phyloP scores from a whole-genome alignment of 116 monocot genomes.

The Iris pallida region DNA sequence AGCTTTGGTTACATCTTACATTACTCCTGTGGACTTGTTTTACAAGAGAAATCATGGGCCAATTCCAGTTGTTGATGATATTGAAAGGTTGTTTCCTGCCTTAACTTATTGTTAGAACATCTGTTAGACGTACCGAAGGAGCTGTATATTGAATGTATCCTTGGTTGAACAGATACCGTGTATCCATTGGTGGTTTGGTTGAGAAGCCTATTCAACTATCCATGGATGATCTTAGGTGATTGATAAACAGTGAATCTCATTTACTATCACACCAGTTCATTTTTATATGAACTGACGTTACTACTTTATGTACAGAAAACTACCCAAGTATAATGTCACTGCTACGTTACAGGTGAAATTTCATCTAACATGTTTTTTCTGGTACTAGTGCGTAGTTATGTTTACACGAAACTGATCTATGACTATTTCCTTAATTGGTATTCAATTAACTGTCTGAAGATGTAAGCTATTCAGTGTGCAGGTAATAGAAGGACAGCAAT shows the following conservation, averaged over 20 bases:
- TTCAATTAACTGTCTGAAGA: not conserved
- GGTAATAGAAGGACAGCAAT: slow-evolving; percentile 96
- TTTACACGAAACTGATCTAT: not conserved
- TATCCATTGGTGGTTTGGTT: slow-evolving; percentile 65
- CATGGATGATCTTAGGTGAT: slow-evolving; percentile 75
- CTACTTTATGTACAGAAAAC: slow-evolving; percentile 45
- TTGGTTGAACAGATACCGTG: slow-evolving; percentile 50
- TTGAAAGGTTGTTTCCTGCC: slow-evolving; percentile 41
- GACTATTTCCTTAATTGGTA: not conserved
- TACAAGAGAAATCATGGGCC: slow-evolving; percentile 99
- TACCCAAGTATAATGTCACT: slow-evolving; percentile 88
- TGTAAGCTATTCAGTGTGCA: slow-evolving; percentile 63
- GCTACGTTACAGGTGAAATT: slow-evolving; percentile 80
- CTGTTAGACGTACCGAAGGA: not conserved
- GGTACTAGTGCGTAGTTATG: not conserved
- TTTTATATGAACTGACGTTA: slow-evolving; percentile 8
- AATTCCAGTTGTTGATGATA: slow-evolving; percentile 82
- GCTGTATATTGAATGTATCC: slow-evolving; percentile 2
- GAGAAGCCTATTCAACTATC: slow-evolving; percentile 57
- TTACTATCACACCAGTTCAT: not conserved
- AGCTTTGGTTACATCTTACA: slow-evolving; percentile 62
- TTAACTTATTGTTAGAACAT: not conserved
- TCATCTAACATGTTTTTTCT: not conserved
- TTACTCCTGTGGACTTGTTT: slow-evolving; percentile 84
- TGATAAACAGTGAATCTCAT: not conserved